Conservation (phyloP, 192 early-diverging fungal species). For the Glomus cerebriforme region DNA sequence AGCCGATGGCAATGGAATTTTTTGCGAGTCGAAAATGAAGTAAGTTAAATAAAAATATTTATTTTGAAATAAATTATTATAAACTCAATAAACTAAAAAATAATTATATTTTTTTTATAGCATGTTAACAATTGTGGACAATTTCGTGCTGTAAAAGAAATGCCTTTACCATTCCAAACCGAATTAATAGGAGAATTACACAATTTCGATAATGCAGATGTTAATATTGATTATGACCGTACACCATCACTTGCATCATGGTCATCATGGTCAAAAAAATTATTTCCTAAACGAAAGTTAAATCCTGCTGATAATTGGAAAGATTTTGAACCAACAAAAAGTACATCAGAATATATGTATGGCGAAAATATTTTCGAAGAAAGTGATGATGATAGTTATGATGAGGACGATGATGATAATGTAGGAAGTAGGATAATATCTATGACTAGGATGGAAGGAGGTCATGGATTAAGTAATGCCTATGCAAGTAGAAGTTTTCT, state of each 20-base stretch:
- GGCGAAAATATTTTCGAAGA: background rate
- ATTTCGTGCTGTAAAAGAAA: slow-evolving; percentile 3
- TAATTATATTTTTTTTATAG: background rate
- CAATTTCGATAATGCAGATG: background rate
- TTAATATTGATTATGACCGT: background rate
- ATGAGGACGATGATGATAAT: background rate
- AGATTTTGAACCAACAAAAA: background rate
- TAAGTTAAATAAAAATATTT: background rate
- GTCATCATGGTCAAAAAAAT: background rate
- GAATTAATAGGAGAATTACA: background rate
- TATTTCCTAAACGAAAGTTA: background rate
- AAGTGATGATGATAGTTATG: background rate
- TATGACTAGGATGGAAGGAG: too few relatives aligned
- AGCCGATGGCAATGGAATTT: slow-evolving; percentile 78
- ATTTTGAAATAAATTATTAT: background rate
- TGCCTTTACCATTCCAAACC: background rate
- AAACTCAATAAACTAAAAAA: background rate
- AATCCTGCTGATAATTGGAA: background rate
- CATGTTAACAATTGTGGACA: background rate
- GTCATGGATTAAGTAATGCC: too few relatives aligned
- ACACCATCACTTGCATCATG: background rate
- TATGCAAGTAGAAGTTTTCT: background rate
- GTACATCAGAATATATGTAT: background rate
- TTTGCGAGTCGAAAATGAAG: slow-evolving; percentile 79
- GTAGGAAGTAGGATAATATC: too few relatives aligned